Conservation (phyloP, 441 rosid species). For the Melastoma candidum region DNA sequence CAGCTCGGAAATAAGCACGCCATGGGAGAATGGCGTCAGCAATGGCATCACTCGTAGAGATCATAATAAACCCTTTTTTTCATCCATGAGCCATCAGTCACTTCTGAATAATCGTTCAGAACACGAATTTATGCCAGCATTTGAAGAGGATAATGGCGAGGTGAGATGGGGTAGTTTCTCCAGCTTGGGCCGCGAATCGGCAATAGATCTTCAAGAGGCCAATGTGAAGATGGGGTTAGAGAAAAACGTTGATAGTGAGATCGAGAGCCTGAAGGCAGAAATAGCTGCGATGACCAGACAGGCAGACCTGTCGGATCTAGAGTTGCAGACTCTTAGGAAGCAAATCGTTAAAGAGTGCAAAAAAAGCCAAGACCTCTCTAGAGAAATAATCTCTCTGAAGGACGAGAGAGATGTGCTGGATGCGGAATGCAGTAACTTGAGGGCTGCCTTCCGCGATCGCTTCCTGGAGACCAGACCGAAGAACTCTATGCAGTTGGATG, state of each 20-base stretch:
- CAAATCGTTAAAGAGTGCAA: conserved; percentile 85
- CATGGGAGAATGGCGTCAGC: conserved; percentile 40
- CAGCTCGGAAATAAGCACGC: conserved; percentile 60
- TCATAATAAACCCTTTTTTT: conserved; percentile 13
- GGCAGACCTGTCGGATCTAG: conserved; percentile 66
- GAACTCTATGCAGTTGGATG: conserved; percentile 37
- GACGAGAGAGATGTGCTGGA: conserved; percentile 51
- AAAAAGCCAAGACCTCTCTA: conserved; percentile 70
- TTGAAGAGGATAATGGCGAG: conserved; percentile 36
- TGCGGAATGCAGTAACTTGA: conserved; percentile 40
- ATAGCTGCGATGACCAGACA: conserved; percentile 51
- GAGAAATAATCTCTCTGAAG: conserved; percentile 51
- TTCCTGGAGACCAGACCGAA: conserved; percentile 32
- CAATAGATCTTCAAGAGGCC: conserved; percentile 29
- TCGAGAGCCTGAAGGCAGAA: conserved; percentile 63
- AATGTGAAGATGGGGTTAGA: conserved; percentile 29
- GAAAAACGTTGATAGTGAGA: conserved; percentile 36
- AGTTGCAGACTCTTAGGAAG: conserved; percentile 76
- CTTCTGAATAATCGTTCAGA: conserved; percentile 21
- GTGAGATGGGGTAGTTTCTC: conserved; percentile 53
- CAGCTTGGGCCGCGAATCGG: conserved; percentile 56
- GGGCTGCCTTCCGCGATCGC: conserved; percentile 29
- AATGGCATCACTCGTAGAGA: conserved; percentile 20
- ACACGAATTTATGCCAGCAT: conserved; percentile 24
- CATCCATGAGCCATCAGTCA: conserved; percentile 26